A percentile compares a stretch with the other conserved stretches of the same genome.
These are phyloP conservation scores for Phytophthora pini DNA, from an alignment of 352 stramenopile species.

Conservation along the genomic window DNA sequence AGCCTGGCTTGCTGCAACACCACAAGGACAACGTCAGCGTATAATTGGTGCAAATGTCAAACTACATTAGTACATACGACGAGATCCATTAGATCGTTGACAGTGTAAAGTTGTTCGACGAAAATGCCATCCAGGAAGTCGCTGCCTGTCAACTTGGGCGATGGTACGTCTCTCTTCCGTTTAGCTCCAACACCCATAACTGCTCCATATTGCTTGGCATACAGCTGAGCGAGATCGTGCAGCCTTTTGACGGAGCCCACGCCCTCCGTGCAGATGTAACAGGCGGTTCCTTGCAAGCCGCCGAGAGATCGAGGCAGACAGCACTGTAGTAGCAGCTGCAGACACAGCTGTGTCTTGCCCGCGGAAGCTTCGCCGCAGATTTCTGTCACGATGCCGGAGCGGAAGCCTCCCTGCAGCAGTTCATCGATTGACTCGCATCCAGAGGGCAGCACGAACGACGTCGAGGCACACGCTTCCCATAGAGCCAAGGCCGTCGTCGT, in stretches of 20 bases:
- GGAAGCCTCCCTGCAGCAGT: constrained; percentile 69
- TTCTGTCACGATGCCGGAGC: constrained; percentile 71
- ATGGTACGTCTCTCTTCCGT: constrained; percentile 48
- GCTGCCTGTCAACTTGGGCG: constrained; percentile 18
- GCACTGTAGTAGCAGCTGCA: constrained; percentile 80
- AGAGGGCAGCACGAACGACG: constrained; percentile 47
- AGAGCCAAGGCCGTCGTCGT: constrained; percentile 54
- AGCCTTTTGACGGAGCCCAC: constrained; percentile 75
- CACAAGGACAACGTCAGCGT: constrained; percentile 6
- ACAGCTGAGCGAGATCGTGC: constrained; percentile 66
- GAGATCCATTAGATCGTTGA: constrained; percentile 66
- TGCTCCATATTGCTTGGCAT: constrained; percentile 48
- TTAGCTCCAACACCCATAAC: constrained; percentile 43
- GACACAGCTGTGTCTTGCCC: constrained; percentile 82
- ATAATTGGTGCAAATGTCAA: not conserved
- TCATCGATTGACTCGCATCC: constrained; percentile 67
- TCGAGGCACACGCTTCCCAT: constrained; percentile 33
- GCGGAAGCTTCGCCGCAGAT: constrained; percentile 77
- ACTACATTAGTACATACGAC: constrained; percentile 39
- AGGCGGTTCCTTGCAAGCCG: constrained; percentile 65
- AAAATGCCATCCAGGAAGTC: constrained; percentile 82
- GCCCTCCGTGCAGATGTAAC: constrained; percentile 86
- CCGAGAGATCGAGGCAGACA: constrained; percentile 54
- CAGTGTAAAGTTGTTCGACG: constrained; percentile 80
- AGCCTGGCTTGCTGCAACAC: constrained; percentile 64